Evolutionary conservation across 352 stramenopile species (phyloP), one percentile per base, ranked within the genome.

Genomic region (Pythium rhizo-oryzae): DNA sequence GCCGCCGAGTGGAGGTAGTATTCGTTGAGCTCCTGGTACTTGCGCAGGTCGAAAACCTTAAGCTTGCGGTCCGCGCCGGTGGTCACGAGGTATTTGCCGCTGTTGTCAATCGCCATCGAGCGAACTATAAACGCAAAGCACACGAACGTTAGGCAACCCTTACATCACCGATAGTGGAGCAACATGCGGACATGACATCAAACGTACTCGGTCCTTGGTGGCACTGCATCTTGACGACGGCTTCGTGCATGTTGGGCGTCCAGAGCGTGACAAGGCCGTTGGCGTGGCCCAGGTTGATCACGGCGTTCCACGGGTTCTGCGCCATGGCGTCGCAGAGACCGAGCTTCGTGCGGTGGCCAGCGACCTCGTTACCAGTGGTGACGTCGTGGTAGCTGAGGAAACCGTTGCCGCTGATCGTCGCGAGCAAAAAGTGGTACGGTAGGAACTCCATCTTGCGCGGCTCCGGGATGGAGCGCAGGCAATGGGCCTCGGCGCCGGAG

Each of bases 201-300:
- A 56, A 82, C 87, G 75, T 96, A 82, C 99, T 90, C 5, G 96
- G 91, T 67, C 96, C 97, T 62, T 96, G 88, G 77, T 99, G 97
- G 75, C 93, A 98, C 51, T 99, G 88, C 81, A 99, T 97, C 76
- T 99, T 99, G 51, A 99, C 96, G 33, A 99, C 86, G 30, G 96
- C 86, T 62, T 96, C 85, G 25, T 77, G 67, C 89, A 90, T 98
- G 69, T 97, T 97, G 8, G 98, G 98, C 28, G 90, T 98, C 98
- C 98, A 99, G 13, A 99, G 82, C 23, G 97, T 99, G n/a, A 99
- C 98, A 41, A 98, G 96, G 41, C 98, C 98, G 77, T 97, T 99
- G 41, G 87, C 85, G 78, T 99, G 98, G 51, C 98, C 98, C 6
- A 98, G 75, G 76, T 99, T 96, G 19, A 99, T 78, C 18, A 99